Percentiles rank a stretch among this genome's conserved stretches.
These are phyloP conservation scores for Nicotiana attenuata DNA, from an alignment of 257 asterid genomes.

Conservation along the genomic window DNA sequence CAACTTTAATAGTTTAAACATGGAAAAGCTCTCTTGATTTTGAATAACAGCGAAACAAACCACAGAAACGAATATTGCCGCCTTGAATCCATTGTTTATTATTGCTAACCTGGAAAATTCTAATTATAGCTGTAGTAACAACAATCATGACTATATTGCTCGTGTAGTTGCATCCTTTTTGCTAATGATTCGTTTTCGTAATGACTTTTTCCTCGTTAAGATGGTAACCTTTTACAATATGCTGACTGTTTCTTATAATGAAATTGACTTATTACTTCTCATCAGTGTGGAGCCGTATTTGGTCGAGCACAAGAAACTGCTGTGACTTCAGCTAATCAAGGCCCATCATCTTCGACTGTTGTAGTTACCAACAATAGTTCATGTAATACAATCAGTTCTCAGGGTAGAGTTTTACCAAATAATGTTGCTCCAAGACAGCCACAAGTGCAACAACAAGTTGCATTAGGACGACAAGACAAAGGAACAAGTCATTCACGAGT, in stretches of 20 bases:
- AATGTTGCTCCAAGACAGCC: background rate
- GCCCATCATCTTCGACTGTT: slow-evolving; percentile 10
- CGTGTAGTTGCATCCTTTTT: background rate
- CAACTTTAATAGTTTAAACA: background rate
- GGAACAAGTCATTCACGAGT: slow-evolving; percentile 24
- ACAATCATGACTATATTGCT: background rate
- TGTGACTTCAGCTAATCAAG: slow-evolving; percentile 17
- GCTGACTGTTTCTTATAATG: background rate
- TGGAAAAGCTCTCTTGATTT: background rate
- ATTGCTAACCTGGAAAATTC: background rate
- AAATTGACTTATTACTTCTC: background rate
- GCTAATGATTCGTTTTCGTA: background rate
- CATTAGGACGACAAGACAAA: slow-evolving; percentile 12
- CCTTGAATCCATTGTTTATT: background rate
- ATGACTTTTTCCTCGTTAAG: background rate
- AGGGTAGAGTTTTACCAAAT: slow-evolving; percentile 4
- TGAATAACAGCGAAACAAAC: background rate
- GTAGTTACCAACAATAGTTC: slow-evolving; percentile 2
- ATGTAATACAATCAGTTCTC: slow-evolving; percentile 3
- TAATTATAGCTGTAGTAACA: background rate
- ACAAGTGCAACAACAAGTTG: slow-evolving; percentile 14
- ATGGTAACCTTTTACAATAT: background rate
- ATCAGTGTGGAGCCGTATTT: slow-evolving; percentile 25
- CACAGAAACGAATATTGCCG: background rate
- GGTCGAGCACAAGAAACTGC: background rate